phyloP scores from a whole-genome alignment of 306 rosid species.

The Argentina anserina region DNA sequence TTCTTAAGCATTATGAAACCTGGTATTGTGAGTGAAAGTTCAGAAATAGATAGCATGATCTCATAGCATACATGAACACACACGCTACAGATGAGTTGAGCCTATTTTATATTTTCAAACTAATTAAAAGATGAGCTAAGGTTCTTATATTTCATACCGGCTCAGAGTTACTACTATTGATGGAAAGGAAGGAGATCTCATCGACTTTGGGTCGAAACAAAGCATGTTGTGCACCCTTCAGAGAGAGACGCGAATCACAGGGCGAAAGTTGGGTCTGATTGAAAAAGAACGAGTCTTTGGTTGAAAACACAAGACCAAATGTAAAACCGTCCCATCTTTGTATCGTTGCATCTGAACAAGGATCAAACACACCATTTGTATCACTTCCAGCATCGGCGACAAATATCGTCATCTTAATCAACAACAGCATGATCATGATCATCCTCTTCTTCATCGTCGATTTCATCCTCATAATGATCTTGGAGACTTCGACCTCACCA shows the following conservation, averaged over 20 bases:
- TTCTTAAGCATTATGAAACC: neutral
- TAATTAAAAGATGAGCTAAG: neutral
- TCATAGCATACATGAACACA: neutral
- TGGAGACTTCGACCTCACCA: conserved; percentile 24
- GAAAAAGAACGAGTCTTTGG: conserved; percentile 41
- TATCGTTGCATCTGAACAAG: conserved; percentile 68
- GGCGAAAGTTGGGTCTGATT: conserved; percentile 75
- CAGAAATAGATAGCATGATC: neutral
- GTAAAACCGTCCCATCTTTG: conserved; percentile 73
- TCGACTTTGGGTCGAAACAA: conserved; percentile 75
- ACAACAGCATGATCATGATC: neutral
- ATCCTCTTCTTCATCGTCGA: conserved; percentile 14
- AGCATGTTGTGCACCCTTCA: conserved; percentile 49
- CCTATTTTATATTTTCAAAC: neutral
- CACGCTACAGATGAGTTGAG: no score
- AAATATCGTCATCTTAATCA: conserved; percentile 22
- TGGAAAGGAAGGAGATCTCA: conserved; percentile 61
- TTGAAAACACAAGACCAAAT: conserved; percentile 66
- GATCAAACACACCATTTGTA: conserved; percentile 64
- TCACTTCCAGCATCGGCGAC: conserved; percentile 41
- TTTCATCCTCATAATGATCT: conserved; percentile 12
- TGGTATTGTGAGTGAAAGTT: neutral
- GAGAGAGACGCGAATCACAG: conserved; percentile 63
- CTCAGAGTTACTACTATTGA: conserved; percentile 31
- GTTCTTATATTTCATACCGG: conserved; percentile 31